A percentile compares a stretch with the other conserved stretches of the same genome.
These are phyloP conservation scores for Entophlyctis luteolus DNA, from an alignment of 192 early-diverging fungal species.

Conservation along the genomic window DNA sequence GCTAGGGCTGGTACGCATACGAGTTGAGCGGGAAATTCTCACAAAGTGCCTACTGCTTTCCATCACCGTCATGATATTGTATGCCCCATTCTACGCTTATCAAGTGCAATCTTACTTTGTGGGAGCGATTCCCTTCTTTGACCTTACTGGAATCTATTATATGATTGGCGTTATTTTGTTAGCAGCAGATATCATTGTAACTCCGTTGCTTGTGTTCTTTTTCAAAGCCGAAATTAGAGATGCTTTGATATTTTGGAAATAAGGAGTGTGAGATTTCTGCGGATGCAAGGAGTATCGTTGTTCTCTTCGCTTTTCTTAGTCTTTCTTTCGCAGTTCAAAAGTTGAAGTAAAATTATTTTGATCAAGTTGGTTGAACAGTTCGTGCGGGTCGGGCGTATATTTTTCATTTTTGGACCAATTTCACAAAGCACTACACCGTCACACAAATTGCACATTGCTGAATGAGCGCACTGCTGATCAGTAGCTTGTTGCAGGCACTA, in stretches of 20 bases:
- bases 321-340: too few species aligned
- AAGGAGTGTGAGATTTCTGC: not conserved
- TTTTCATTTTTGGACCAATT: too few species aligned
- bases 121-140: not conserved
- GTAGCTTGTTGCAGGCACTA: not conserved
- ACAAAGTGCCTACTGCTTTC: not conserved
- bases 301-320: too few species aligned
- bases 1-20: not conserved
- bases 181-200: not conserved
- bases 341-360: too few species aligned
- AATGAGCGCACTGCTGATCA: too few species aligned
- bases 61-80: not conserved
- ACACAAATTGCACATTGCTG: too few species aligned
- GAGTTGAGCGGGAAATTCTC: not conserved
- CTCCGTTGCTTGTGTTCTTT: not conserved
- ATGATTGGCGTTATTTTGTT: not conserved
- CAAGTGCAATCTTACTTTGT: not conserved
- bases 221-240: conserved; percentile 1
- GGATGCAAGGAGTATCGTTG: too few species aligned
- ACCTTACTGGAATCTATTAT: not conserved
- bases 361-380: too few species aligned
- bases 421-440: too few species aligned
- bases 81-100: conserved; percentile 6
- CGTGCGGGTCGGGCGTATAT: too few species aligned
- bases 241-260: not conserved